Conservation (phyloP, 108 stramenopile species). For the Cafeteria roenbergensis region DNA sequence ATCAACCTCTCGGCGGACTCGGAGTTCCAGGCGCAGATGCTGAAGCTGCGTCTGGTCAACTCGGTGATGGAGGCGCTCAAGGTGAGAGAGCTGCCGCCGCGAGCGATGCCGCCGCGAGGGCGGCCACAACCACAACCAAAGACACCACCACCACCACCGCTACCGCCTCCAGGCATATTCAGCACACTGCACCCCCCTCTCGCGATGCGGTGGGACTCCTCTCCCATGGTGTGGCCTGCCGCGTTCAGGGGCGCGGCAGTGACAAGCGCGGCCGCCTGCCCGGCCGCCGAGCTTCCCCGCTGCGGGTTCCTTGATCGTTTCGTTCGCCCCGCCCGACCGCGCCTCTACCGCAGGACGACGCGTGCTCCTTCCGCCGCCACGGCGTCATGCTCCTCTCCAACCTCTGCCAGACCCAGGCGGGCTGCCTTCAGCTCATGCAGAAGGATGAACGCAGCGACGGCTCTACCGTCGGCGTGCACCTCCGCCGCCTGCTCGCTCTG, state of each 20-base stretch:
- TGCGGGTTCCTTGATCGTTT: too few relatives aligned
- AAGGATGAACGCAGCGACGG: not conserved
- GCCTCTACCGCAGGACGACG: not conserved
- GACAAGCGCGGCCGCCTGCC: too few relatives aligned
- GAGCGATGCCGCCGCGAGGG: not conserved
- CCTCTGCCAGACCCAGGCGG: slow-evolving; percentile 2
- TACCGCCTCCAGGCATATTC: too few relatives aligned
- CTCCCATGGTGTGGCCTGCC: too few relatives aligned
- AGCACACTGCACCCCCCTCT: too few relatives aligned
- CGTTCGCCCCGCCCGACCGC: not conserved
- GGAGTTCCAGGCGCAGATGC: not conserved
- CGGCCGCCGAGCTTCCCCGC: too few relatives aligned
- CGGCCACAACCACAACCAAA: not conserved
- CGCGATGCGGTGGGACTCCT: too few relatives aligned
- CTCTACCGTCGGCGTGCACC: not conserved
- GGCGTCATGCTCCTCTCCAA: slow-evolving; percentile 5
- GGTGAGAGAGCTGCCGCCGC: not conserved
- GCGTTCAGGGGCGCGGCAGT: too few relatives aligned
- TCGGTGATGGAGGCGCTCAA: slow-evolving; percentile 1
- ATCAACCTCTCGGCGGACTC: not conserved
- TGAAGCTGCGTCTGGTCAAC: not conserved
- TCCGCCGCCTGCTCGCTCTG: not conserved
- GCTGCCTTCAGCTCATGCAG: slow-evolving; percentile 7
- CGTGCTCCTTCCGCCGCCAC: not conserved
- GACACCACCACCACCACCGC: not conserved